Percentiles rank a stretch among this genome's conserved stretches.
phyloP scores from a whole-genome alignment of 1,284 basidiomycete species.

The Ustilago cynodontis region DNA sequence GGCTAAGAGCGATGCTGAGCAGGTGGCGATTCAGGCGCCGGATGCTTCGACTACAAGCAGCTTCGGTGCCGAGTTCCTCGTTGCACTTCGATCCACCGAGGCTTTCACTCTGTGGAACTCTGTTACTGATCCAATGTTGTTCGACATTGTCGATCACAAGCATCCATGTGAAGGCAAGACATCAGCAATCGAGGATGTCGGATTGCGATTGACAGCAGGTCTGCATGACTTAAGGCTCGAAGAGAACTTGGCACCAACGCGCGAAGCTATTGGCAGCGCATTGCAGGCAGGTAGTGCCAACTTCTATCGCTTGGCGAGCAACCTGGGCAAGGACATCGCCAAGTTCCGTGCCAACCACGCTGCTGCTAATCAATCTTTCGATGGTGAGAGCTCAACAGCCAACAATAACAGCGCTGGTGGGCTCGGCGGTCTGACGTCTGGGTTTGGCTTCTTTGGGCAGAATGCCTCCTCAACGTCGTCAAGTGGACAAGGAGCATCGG shows the following conservation, averaged over 20 bases:
- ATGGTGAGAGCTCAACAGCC: conserved; percentile 6
- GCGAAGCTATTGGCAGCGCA: conserved; percentile 64
- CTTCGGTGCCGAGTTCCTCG: conserved; percentile 64
- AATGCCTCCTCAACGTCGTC: conserved; percentile 11
- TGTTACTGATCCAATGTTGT: conserved; percentile 64
- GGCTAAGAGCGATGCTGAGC: conserved; percentile 46
- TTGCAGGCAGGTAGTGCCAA: conserved; percentile 60
- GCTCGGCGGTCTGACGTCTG: conserved; percentile 21
- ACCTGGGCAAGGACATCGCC: conserved; percentile 61
- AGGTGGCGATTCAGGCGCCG: conserved; percentile 46
- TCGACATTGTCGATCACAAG: conserved; percentile 64
- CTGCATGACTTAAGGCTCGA: conserved; percentile 66
- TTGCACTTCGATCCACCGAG: conserved; percentile 53
- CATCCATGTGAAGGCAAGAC: conserved; percentile 68
- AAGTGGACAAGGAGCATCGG: not conserved
- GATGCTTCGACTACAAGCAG: conserved; percentile 40
- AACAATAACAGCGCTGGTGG: conserved; percentile 15
- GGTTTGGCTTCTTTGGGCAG: conserved; percentile 38
- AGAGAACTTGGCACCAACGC: conserved; percentile 65
- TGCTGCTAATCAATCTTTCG: conserved; percentile 24
- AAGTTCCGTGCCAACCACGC: conserved; percentile 46
- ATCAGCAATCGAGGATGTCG: conserved; percentile 65
- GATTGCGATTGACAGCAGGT: conserved; percentile 62
- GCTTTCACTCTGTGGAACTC: conserved; percentile 60
- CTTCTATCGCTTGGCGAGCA: conserved; percentile 59